These are phyloP conservation scores for Grosmannia huntii DNA, from an alignment of 2,329 filamentous ascomycete species.

Conservation along the genomic window DNA sequence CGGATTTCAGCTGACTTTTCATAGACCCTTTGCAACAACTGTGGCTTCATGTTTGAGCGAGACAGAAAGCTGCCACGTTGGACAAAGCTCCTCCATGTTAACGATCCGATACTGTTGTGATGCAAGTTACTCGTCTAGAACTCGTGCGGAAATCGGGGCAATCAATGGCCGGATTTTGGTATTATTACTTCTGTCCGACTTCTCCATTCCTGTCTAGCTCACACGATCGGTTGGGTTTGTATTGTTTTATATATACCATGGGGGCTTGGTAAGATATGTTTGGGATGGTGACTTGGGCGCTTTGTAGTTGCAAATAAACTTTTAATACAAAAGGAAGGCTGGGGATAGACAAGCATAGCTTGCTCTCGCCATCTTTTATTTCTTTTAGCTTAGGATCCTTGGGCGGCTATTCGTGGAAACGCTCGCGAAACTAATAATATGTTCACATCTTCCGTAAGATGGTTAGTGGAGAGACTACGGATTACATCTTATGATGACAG, in stretches of 20 bases:
- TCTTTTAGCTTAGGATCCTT: too few species aligned
- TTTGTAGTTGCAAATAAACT: background rate
- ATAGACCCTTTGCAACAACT: slow-evolving; percentile 84
- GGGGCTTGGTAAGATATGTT: background rate
- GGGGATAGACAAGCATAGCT: background rate
- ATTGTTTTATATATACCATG: background rate
- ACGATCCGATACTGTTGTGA: slow-evolving; percentile 15
- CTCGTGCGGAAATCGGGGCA: background rate
- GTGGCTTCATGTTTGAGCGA: slow-evolving; percentile 77
- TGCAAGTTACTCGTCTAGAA: background rate
- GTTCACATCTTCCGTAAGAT: background rate
- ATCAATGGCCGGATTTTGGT: background rate
- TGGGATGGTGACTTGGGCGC: background rate
- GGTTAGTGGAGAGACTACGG: background rate
- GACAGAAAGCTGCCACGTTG: slow-evolving; percentile 72
- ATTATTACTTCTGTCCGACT: background rate
- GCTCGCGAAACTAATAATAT: background rate
- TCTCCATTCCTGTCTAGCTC: background rate
- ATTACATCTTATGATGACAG: background rate
- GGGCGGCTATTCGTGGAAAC: background rate
- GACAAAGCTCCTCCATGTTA: slow-evolving; percentile 54
- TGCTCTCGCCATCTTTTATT: too few species aligned
- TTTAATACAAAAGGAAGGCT: background rate
- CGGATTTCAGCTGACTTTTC: slow-evolving; percentile 3
- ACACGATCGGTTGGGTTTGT: background rate